Percentiles rank a stretch among this genome's conserved stretches.
These are phyloP conservation scores for Oryza coarctata DNA, from an alignment of 176 grass and related monocot species.

Conservation along the genomic window DNA sequence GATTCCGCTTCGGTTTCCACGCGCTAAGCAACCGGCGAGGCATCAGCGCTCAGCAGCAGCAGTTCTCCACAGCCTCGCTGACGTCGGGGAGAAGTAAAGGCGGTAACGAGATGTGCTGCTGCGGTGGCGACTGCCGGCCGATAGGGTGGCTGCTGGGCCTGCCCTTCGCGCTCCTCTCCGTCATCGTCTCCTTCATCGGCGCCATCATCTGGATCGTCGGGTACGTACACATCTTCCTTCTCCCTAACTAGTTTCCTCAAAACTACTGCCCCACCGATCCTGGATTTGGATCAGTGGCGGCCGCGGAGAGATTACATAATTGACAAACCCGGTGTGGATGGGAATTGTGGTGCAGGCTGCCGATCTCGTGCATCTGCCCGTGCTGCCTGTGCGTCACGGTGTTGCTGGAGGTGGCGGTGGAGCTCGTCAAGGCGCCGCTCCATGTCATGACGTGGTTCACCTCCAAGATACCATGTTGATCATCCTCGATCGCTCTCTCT, in stretches of 20 bases:
- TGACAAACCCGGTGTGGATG: background rate
- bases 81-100: background rate
- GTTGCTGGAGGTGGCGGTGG: slow-evolving; percentile 62
- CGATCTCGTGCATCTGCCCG: slow-evolving; percentile 75
- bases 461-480: slow-evolving; percentile 67
- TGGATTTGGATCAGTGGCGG: too few species aligned
- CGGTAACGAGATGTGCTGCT: slow-evolving; percentile 30
- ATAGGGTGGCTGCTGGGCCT: slow-evolving; percentile 60
- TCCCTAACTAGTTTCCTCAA: too few species aligned
- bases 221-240: background rate
- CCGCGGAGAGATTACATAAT: too few species aligned
- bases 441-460: slow-evolving; percentile 84
- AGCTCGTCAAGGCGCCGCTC: slow-evolving; percentile 73
- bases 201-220: slow-evolving; percentile 64
- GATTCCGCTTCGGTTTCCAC: background rate
- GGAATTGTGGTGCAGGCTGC: slow-evolving; percentile 32
- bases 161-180: slow-evolving; percentile 61
- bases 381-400: slow-evolving; percentile 77
- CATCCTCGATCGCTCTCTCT: background rate
- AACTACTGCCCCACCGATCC: too few species aligned
- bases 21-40: background rate
- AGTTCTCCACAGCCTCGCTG: background rate
- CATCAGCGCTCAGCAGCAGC: too few species aligned
- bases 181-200: slow-evolving; percentile 70
- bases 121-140: slow-evolving; percentile 50